Evolutionary conservation across 176 grass and related monocot genomes (phyloP).

Genomic region (Echinochloa phyllopogon): DNA sequence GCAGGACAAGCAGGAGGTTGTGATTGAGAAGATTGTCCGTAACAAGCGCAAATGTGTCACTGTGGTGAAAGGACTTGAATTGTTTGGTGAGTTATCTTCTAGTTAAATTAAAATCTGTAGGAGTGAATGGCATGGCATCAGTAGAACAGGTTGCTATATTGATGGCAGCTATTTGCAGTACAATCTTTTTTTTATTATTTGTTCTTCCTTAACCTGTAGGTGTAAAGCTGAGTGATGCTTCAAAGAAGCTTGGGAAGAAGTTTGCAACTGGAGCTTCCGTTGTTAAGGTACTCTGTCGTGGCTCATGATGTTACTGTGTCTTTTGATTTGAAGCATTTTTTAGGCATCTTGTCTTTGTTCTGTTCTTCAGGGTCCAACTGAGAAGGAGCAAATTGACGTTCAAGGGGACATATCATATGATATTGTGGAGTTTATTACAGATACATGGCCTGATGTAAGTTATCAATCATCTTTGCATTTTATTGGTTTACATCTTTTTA

Average conservation of each 20-base stretch:
- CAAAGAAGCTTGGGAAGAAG: slow-evolving; percentile 98
- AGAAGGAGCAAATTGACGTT: slow-evolving; percentile 99
- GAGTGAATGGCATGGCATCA: background rate
- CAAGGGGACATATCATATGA: slow-evolving; percentile 99
- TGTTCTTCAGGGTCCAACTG: slow-evolving; percentile 80
- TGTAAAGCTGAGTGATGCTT: slow-evolving; percentile 93
- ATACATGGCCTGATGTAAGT: slow-evolving; percentile 96
- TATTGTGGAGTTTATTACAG: slow-evolving; percentile 92
- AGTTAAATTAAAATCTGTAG: background rate
- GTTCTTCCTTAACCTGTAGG: slow-evolving; percentile 52
- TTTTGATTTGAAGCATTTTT: slow-evolving; percentile 17
- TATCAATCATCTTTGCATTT: slow-evolving; percentile 33
- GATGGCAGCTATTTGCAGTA: background rate
- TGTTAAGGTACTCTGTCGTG: slow-evolving; percentile 70
- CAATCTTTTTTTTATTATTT: slow-evolving; percentile 10
- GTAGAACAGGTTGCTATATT: too few species aligned
- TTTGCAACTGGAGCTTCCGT: slow-evolving; percentile 99
- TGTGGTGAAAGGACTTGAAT: slow-evolving; percentile 95
- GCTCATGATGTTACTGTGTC: background rate
- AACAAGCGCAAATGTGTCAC: slow-evolving; percentile 99
- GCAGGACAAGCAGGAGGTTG: slow-evolving; percentile 93
- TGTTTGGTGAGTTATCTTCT: slow-evolving; percentile 74
- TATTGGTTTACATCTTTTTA: slow-evolving; percentile 2
- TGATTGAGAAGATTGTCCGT: slow-evolving; percentile 99
- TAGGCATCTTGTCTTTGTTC: background rate